These are phyloP conservation scores for Suillus plorans DNA, from an alignment of 768 basidiomycete species.

Conservation along the genomic window DNA sequence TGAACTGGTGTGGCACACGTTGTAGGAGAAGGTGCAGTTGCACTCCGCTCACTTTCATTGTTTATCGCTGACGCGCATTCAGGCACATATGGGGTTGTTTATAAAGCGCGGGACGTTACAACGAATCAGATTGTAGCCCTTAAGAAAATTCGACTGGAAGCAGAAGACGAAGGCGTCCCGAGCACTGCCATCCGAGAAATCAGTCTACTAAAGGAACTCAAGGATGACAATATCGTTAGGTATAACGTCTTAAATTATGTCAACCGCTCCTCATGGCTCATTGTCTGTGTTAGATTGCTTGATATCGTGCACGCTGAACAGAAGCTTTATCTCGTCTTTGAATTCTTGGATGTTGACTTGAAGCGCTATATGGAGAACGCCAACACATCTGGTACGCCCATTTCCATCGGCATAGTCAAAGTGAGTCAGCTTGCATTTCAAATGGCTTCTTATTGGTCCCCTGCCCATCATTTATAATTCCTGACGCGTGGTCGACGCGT, in stretches of 20 bases:
- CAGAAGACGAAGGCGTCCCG: constrained; percentile 98
- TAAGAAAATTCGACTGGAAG: constrained; percentile 98
- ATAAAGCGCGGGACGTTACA: constrained; percentile 86
- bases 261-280: constrained; percentile 11
- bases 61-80: constrained; percentile 12
- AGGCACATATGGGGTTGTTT: constrained; percentile 99
- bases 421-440: constrained; percentile 42
- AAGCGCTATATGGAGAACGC: constrained; percentile 96
- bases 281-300: constrained; percentile 58
- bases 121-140: constrained; percentile 88
- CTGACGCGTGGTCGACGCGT: constrained; percentile 33
- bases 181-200: constrained; percentile 98
- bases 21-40: constrained; percentile 43
- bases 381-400: constrained; percentile 68
- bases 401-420: constrained; percentile 76
- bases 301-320: constrained; percentile 98
- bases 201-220: constrained; percentile 93
- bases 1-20: constrained; percentile 17
- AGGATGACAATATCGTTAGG: constrained; percentile 96
- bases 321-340: constrained; percentile 96
- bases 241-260: constrained; percentile 32
- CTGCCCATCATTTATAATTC: constrained; percentile 11
- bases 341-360: constrained; percentile 95
- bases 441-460: not conserved
- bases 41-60: constrained; percentile 8